A percentile compares a stretch with the other conserved stretches of the same genome.
Conservation (phyloP, 352 stramenopile genomes). For the Thraustochytrium sp. region DNA sequence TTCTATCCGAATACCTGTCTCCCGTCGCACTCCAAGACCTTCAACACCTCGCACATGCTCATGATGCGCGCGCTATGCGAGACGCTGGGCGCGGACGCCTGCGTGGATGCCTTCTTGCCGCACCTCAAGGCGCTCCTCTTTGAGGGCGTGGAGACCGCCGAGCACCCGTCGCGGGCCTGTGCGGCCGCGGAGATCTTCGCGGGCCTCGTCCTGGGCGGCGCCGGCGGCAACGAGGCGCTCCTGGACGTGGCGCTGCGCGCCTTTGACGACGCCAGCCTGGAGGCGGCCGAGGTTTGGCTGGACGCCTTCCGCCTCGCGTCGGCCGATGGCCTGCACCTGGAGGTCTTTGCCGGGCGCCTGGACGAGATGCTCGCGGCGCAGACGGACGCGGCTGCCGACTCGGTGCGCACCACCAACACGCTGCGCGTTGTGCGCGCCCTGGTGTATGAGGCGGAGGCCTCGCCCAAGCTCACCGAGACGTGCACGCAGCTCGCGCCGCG, state of each 20-base stretch:
- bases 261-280: conserved; percentile 14
- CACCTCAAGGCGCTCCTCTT: conserved; percentile 12
- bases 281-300: conserved; percentile 23
- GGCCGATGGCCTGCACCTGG: not conserved
- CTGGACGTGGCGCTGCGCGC: not conserved
- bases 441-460: not conserved
- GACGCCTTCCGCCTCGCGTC: conserved; percentile 8
- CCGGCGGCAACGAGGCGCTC: not conserved
- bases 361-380: not conserved
- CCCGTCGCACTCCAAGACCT: conserved; percentile 1
- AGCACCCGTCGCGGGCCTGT: not conserved
- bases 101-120: not conserved
- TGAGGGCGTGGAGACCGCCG: not conserved
- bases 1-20: conserved; percentile 7
- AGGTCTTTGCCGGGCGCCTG: not conserved
- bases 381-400: not conserved
- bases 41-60: conserved; percentile 14
- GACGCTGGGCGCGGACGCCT: not conserved
- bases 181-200: conserved; percentile 30
- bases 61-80: not conserved
- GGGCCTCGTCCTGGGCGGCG: not conserved
- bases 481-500: not conserved
- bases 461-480: not conserved
- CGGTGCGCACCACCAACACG: not conserved
- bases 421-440: conserved; percentile 14